Base-by-base conservation (phyloP, 2,329 filamentous ascomycete species). In the Fusarium sp. region DNA sequence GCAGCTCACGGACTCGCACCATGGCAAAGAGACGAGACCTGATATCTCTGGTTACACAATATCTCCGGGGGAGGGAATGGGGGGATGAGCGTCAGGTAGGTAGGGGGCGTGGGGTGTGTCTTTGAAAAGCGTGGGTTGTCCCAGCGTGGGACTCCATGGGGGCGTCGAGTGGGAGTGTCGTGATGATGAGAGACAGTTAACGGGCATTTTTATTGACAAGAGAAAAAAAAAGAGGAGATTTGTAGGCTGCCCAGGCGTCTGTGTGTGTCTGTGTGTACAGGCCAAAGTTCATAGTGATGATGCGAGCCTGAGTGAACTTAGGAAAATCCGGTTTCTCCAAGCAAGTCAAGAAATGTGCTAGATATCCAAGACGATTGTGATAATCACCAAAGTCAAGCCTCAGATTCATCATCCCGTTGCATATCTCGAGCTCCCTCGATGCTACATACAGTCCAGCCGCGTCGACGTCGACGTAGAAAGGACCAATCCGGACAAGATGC, bases 71-170 rank as follows among this genome's bases (percentile, higher is more conserved):
- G 29, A 31, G 64, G n/a, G n/a, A 24, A 24, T 24, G 24, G 20
- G 20, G 40, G 40, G 45, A 50, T 63, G 29, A 42, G 45, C 61
- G 40, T 20, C n/a, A 42, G 38, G n/a, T 20, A 52, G 27, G 47
- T 68, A 65, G 69, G 71, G 62, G 71, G 71, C 65, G 72, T 74
- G 71, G 71, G 71, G 72, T 62, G 72, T 74, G 71, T 74, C 71
- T 72, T 65, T 72, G 27, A 56, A 66, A 62, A 72, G 72, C 58
- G 72, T 74, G 72, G 69, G 72, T 72, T 72, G 71, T 73, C 60
- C 56, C 64, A 65, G 50, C 57, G 20, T 57, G 45, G 70, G 65
- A 38, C 62, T 40, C 57, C 61, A 74, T 74, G 71, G 71, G 68
- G 71, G 71, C 71, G 64, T 56, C 64, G 67, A 47, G 64, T 57